A percentile compares a stretch with the other conserved stretches of the same genome.
Evolutionary conservation across 2,329 filamentous ascomycete genomes (phyloP).

Genomic region (Arachnomyces sp.): DNA sequence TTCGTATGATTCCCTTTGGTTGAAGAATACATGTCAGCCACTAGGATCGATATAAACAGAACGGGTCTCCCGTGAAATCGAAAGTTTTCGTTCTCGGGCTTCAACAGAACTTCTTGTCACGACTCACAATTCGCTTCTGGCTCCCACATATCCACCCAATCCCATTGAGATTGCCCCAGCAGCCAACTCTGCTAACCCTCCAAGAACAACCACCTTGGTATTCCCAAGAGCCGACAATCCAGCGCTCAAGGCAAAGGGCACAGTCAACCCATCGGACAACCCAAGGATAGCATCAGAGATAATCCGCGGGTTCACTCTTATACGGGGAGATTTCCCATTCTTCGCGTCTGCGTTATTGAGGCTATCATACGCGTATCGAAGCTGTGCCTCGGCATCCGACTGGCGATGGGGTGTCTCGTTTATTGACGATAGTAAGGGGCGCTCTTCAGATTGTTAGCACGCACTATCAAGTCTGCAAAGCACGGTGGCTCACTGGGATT

Average conservation of each 20-base stretch:
- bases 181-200: conserved; percentile 33
- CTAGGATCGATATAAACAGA: not conserved
- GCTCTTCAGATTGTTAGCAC: not conserved
- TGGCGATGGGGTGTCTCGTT: not conserved
- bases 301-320: conserved; percentile 35
- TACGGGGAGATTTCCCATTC: conserved; percentile 14
- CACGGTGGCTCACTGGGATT: too few relatives aligned
- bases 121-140: conserved; percentile 43
- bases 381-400: not conserved
- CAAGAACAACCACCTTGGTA: conserved; percentile 32
- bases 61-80: not conserved
- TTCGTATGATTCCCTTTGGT: conserved; percentile 35
- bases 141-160: conserved; percentile 36
- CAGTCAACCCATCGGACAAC: conserved; percentile 35
- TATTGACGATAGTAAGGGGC: not conserved
- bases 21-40: conserved; percentile 5
- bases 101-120: too few relatives aligned
- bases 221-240: conserved; percentile 33
- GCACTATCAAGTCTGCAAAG: too few relatives aligned
- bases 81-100: too few relatives aligned
- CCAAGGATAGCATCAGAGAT: conserved; percentile 39
- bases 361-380: too few relatives aligned
- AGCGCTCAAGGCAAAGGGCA: conserved; percentile 36
- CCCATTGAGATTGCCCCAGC: conserved; percentile 37
- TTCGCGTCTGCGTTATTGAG: too few relatives aligned